Conservation (phyloP, 371 early-diverging fungal genomes). For the Zopfochytrium polystomum region DNA sequence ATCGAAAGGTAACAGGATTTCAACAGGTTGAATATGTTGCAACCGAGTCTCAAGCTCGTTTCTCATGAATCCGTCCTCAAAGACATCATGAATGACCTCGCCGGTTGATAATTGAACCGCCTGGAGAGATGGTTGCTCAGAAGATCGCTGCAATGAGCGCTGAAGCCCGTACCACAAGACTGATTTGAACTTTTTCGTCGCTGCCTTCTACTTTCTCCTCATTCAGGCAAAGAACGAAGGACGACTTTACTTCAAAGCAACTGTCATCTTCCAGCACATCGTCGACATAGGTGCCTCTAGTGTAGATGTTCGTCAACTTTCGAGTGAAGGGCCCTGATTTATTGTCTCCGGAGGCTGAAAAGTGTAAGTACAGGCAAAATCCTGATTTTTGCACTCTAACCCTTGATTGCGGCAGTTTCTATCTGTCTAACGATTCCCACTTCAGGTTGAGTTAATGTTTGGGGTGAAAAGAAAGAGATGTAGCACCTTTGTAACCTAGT, state of each 20-base stretch:
- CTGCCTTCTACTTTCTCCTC: constrained; percentile 52
- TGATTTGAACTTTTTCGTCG: constrained; percentile 36
- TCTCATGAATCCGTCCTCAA: constrained; percentile 66
- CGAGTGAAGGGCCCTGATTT: constrained; percentile 71
- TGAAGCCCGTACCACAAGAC: constrained; percentile 14
- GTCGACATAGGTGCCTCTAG: constrained; percentile 76
- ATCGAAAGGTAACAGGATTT: constrained; percentile 63
- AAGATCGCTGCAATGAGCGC: no score
- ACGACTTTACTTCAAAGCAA: constrained; percentile 6
- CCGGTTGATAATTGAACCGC: constrained; percentile 69
- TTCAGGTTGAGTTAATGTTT: constrained; percentile 3
- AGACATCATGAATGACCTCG: constrained; percentile 70
- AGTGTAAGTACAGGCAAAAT: background rate
- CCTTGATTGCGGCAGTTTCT: constrained; percentile 82
- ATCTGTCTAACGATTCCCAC: constrained; percentile 83
- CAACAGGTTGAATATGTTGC: constrained; percentile 70
- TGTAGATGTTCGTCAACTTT: constrained; percentile 69
- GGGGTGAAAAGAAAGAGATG: background rate
- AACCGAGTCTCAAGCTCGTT: constrained; percentile 76
- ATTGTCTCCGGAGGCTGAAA: constrained; percentile 64
- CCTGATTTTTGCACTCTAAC: constrained; percentile 13
- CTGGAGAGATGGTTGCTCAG: no score
- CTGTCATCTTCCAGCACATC: constrained; percentile 44
- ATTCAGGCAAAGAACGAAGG: constrained; percentile 57
- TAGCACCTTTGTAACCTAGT: constrained; percentile 64